Conservation (phyloP, 805 yeast genomes). For the Phaffomyces opuntiae region DNA sequence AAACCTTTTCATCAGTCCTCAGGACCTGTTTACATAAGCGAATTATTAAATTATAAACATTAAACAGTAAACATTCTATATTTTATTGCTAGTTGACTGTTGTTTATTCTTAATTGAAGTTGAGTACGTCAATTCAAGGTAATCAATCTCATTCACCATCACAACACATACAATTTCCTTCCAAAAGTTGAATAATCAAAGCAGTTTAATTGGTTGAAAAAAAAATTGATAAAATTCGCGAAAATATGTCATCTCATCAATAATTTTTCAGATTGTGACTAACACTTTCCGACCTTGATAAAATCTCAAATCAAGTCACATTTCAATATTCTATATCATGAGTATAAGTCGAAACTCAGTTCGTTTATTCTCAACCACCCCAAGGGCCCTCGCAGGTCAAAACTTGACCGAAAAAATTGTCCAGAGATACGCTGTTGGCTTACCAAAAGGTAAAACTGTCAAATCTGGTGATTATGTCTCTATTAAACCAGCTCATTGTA, state of each 20-base stretch:
- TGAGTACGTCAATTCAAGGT: no score
- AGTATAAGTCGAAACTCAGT: conserved; percentile 1
- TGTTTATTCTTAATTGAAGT: no score
- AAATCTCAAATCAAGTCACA: no score
- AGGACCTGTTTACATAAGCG: no score
- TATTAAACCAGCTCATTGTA: conserved; percentile 92
- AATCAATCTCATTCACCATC: neutral
- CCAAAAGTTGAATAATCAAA: neutral
- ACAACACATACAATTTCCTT: no score
- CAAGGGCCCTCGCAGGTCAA: conserved; percentile 36
- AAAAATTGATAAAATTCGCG: neutral
- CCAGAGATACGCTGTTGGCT: conserved; percentile 84
- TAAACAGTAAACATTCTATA: no score
- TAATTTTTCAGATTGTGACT: neutral
- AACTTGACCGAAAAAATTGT: conserved; percentile 94
- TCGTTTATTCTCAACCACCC: conserved; percentile 19
- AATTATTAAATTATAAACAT: no score
- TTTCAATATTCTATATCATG: neutral
- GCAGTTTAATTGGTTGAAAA: neutral
- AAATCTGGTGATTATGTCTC: conserved; percentile 92
- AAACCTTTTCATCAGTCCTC: no score
- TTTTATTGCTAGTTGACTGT: no score
- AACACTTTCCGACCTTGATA: neutral
- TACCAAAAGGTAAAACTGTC: conserved; percentile 69
- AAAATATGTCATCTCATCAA: neutral